A percentile compares a stretch with the other conserved stretches of the same genome.
These are phyloP conservation scores for Naganishia friedmannii DNA, from an alignment of 768 basidiomycete genomes.

Conservation along the genomic window DNA sequence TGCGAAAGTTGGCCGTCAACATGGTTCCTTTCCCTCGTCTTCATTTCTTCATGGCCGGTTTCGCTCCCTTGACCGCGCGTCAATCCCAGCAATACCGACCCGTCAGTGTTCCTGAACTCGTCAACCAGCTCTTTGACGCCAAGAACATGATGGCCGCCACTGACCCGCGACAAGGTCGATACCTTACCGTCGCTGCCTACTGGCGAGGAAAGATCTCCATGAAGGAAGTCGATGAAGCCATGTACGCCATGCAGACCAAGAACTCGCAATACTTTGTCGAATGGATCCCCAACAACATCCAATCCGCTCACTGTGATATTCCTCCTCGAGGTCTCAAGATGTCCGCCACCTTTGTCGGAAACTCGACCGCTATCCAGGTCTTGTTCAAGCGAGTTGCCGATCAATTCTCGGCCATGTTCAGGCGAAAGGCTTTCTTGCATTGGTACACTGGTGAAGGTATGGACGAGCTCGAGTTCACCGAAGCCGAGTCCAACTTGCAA, in stretches of 20 bases:
- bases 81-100: conserved; percentile 86
- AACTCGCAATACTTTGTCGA: conserved; percentile 98
- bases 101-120: conserved; percentile 93
- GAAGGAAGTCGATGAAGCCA: conserved; percentile 99
- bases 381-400: conserved; percentile 98
- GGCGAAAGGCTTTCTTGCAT: conserved; percentile 72
- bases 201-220: conserved; percentile 99
- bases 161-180: conserved; percentile 93
- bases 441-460: conserved; percentile 99
- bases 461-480: conserved; percentile 80
- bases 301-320: conserved; percentile 94
- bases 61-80: conserved; percentile 78
- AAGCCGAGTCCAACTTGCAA: conserved; percentile 99
- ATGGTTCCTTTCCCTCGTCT: conserved; percentile 94
- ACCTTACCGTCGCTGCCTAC: conserved; percentile 93
- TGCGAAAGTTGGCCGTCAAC: conserved; percentile 93
- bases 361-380: conserved; percentile 95
- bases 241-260: conserved; percentile 90
- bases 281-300: conserved; percentile 99
- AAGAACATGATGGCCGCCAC: conserved; percentile 96
- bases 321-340: conserved; percentile 92
- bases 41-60: conserved; percentile 94
- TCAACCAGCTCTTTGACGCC: conserved; percentile 98
- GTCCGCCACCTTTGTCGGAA: conserved; percentile 96
- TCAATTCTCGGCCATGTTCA: conserved; percentile 97